Base-by-base conservation (phyloP, 257 asterid genomes). In the Lithospermum erythrorhizon region DNA sequence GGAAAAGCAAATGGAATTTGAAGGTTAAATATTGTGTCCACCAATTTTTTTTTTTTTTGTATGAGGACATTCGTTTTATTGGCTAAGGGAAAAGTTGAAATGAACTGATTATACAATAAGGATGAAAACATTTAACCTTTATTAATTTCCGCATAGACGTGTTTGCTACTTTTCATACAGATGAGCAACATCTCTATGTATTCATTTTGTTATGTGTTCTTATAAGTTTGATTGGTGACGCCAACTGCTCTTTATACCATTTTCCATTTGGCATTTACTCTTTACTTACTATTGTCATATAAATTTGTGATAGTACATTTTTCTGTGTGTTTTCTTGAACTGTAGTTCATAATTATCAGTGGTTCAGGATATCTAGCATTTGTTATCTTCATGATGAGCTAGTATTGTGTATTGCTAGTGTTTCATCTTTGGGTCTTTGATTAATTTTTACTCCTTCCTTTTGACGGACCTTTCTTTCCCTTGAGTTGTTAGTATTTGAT, bases 1-100 rank as follows among this genome's bases (percentile, higher is more conserved):
- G 91, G 70, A 83, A 72, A 78, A 89, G 96, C 86, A 80, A 85
- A 85, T 93, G 97, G 98, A 89, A 93, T 80, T 78, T 93, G 81
- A 88, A 93, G 98, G 97, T 91, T 68, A 68, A 54, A 53, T 76
- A 70, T 68, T 56, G 61, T 57, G 29, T 58, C 68, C 53, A 57
- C 13, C 32, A 27, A 3, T 27, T 6, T 55, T 45, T 48, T 66
- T 58, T 63, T 22, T 61, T 51, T 47, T 63, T 14, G 60, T 57
- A 58, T 18, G 16, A 68, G 41, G 45, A 55, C 25, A 53, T n/a
- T 55, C 18, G 53, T 21, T 22, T 29, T 14, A 65, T n/a, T 1
- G 56, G n/a, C 23, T 52, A 3, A n/a, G 21, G 21, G 21, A 19
- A 7, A 10, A 35, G 1, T 8, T 10, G 9, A 35, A 35, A 30